These are phyloP conservation scores for Aspergillus carbonarius DNA, from an alignment of 2,329 filamentous ascomycete genomes.

Conservation along the genomic window DNA sequence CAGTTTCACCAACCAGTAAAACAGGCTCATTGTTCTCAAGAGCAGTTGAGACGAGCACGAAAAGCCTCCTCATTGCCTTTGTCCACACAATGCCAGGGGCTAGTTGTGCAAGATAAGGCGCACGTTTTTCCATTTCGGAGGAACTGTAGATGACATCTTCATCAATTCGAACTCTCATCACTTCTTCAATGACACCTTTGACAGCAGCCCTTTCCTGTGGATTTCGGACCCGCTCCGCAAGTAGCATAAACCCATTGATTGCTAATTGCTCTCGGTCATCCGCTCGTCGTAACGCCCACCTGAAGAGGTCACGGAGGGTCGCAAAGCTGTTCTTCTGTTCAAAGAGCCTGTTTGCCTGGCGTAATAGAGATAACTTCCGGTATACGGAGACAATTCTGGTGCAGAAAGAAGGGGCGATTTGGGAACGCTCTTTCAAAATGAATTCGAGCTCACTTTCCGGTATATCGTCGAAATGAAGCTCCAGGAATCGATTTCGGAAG, in stretches of 20 bases:
- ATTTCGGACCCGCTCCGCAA: slow-evolving; percentile 93
- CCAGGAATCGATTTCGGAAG: slow-evolving; percentile 94
- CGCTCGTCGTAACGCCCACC: slow-evolving; percentile 85
- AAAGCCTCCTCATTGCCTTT: slow-evolving; percentile 86
- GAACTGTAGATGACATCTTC: slow-evolving; percentile 69
- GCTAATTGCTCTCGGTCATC: slow-evolving; percentile 87
- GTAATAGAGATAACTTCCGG: slow-evolving; percentile 81
- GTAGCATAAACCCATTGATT: slow-evolving; percentile 89
- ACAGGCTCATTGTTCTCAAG: slow-evolving; percentile 90
- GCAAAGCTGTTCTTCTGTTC: slow-evolving; percentile 98
- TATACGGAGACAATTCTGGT: slow-evolving; percentile 90
- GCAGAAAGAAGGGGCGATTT: slow-evolving; percentile 89
- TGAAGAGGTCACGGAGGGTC: slow-evolving; percentile 89
- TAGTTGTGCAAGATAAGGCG: slow-evolving; percentile 41
- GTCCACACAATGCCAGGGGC: slow-evolving; percentile 77
- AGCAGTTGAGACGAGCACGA: slow-evolving; percentile 82
- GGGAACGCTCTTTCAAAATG: slow-evolving; percentile 83
- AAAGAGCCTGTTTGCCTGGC: slow-evolving; percentile 87
- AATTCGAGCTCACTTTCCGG: slow-evolving; percentile 90
- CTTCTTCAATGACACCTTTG: slow-evolving; percentile 81
- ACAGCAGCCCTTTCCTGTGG: slow-evolving; percentile 81
- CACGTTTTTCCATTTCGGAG: slow-evolving; percentile 57
- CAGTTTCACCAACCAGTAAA: slow-evolving; percentile 91
- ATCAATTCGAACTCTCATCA: slow-evolving; percentile 84
- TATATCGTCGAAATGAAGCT: slow-evolving; percentile 97